These are phyloP conservation scores for Deinandra increscens DNA, from an alignment of 129 eudicot genomes.

Conservation along the genomic window DNA sequence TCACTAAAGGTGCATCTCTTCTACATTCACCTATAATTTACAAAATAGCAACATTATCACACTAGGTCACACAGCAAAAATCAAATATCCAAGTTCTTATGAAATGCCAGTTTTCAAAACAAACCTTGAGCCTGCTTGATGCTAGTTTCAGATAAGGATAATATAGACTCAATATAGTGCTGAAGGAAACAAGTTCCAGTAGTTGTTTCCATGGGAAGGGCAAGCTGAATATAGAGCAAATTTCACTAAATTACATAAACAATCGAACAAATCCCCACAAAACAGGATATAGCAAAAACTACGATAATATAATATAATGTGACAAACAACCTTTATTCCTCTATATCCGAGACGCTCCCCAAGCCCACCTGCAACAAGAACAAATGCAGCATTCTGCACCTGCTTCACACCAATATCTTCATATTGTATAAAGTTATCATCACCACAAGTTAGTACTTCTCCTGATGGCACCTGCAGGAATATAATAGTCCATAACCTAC, in stretches of 20 bases:
- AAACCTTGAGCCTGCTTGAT: conserved; percentile 53
- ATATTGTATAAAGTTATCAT: conserved; percentile 64
- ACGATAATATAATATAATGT: background rate
- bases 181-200: conserved; percentile 79
- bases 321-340: conserved; percentile 88
- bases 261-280: conserved; percentile 6
- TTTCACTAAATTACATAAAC: conserved; percentile 9
- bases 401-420: conserved; percentile 84
- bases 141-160: conserved; percentile 78
- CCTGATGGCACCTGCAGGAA: conserved; percentile 86
- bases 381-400: conserved; percentile 86
- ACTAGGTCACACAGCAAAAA: background rate
- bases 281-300: background rate
- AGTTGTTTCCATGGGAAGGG: conserved; percentile 73
- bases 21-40: conserved; percentile 51
- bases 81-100: background rate
- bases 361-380: conserved; percentile 99
- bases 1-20: conserved; percentile 77
- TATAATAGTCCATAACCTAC: background rate
- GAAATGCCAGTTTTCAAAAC: background rate
- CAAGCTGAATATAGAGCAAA: conserved; percentile 51
- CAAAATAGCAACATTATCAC: background rate
- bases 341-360: conserved; percentile 99
- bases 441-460: conserved; percentile 69
- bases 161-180: conserved; percentile 72